Evolutionary conservation across 768 basidiomycete genomes (phyloP), one percentile per base, ranked within the genome.

Genomic region (Suillus plorans): DNA sequence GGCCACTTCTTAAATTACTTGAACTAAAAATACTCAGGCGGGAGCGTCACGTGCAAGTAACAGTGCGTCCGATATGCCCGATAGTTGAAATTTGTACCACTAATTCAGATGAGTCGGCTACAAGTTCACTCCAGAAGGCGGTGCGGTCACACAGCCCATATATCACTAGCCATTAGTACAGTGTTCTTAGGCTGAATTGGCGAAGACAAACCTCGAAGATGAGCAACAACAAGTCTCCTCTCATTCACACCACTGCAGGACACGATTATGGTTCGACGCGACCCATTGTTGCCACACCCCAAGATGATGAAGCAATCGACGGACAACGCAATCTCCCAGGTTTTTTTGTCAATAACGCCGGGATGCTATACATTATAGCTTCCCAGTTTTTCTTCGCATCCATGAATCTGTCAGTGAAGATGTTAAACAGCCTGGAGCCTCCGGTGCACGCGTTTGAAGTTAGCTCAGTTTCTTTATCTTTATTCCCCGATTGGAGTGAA

Each of bases 321-420:
- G 18, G 16, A 39, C 37, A 25, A 14, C 8, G 37, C 37, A 12
- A 4, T 18, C 52, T 67, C 4, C 42, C 50, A 5, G 41, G 41
- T 22, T 66, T 72, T 37, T 6, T 75, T 25, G 59, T 68, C 41
- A 70, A 64, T 50, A 90, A 92, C 73, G 73, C 78, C 3, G 90
- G 90, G 9, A 75, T 92, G 60, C 74, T 89, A 41, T 79, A 90
- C 16, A 82, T 92, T n/a, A 81, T 81, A 4, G 75, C 76, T 5
- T 73, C 88, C 7, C 86, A 90, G 70, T 77, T 86, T 14, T 87
- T 88, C 73, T 82, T 88, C 47, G 80, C 87, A 7, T 71, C 82
- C 37, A 88, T 89, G 81, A 86, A 86, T 60, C 77, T 87, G 4
- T 76, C 83, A 4, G 89, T 91, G 49, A 91, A 91, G 75, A 80